These are phyloP conservation scores for Inga laurina DNA, from an alignment of 306 rosid genomes.

Conservation along the genomic window DNA sequence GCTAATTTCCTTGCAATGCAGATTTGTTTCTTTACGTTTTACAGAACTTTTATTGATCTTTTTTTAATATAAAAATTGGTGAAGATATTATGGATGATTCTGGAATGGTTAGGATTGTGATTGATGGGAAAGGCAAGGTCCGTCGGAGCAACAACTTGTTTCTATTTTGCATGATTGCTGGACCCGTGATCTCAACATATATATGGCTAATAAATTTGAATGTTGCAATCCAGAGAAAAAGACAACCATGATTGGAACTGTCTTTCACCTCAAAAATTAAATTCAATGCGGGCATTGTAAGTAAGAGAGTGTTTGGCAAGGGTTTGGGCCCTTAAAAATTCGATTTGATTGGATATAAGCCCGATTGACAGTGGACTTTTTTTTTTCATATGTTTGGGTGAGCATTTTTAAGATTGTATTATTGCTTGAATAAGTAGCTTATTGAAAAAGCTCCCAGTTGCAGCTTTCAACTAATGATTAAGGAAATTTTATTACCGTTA, in stretches of 20 bases:
- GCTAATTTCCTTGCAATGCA: not conserved
- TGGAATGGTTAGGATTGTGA: not conserved
- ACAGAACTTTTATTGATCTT: not conserved
- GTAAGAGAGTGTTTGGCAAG: too few relatives aligned
- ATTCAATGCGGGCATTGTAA: not conserved
- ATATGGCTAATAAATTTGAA: not conserved
- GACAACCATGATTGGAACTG: not conserved
- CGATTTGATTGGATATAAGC: too few relatives aligned
- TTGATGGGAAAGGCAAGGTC: not conserved
- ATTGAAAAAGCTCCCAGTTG: too few relatives aligned
- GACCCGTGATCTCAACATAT: not conserved
- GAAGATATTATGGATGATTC: not conserved
- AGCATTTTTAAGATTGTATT: too few relatives aligned
- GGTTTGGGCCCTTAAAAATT: too few relatives aligned
- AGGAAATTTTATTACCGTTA: too few relatives aligned
- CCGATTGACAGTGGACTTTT: too few relatives aligned
- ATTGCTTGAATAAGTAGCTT: too few relatives aligned
- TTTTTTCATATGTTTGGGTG: too few relatives aligned
- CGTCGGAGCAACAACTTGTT: not conserved
- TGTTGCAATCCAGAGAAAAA: too few relatives aligned
- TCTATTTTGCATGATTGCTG: not conserved
- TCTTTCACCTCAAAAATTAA: not conserved
- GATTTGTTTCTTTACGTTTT: not conserved
- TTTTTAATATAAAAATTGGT: not conserved
- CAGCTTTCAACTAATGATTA: too few relatives aligned